Evolutionary conservation across 2,329 filamentous ascomycete species (phyloP).

Genomic region (Ophiostoma quercus): DNA sequence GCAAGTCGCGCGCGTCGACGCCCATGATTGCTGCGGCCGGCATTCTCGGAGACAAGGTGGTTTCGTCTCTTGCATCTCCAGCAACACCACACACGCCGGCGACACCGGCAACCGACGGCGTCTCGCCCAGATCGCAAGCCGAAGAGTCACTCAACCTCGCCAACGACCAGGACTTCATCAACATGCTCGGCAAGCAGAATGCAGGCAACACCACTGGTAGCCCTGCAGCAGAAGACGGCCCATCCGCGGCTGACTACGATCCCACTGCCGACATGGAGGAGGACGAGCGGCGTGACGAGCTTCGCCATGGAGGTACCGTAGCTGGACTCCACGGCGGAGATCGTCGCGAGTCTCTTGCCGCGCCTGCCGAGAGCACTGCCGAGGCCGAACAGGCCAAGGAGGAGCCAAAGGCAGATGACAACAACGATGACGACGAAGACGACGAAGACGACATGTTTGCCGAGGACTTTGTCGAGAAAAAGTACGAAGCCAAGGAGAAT

Average conservation of each 20-base stretch:
- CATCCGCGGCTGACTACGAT: constrained; percentile 90
- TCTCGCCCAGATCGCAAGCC: constrained; percentile 38
- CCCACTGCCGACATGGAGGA: constrained; percentile 84
- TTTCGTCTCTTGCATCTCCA: constrained; percentile 32
- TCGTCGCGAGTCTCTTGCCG: constrained; percentile 29
- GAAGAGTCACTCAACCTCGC: constrained; percentile 55
- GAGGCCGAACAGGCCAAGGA: constrained; percentile 22
- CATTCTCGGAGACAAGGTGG: constrained; percentile 16
- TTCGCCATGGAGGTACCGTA: constrained; percentile 53
- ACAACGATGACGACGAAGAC: constrained; percentile 19
- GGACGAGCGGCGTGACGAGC: constrained; percentile 66
- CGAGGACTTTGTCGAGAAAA: constrained; percentile 66
- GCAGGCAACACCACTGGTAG: neutral
- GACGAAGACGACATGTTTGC: constrained; percentile 87
- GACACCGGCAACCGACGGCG: constrained; percentile 27
- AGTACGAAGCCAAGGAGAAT: constrained; percentile 47
- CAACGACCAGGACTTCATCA: constrained; percentile 63
- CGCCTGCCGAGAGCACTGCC: constrained; percentile 25
- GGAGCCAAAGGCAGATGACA: neutral
- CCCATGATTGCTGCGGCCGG: constrained; percentile 52
- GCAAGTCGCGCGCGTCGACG: constrained; percentile 70
- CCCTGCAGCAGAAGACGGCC: constrained; percentile 57
- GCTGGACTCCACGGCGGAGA: constrained; percentile 42
- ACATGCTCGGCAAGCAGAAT: constrained; percentile 47
- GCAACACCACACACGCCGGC: constrained; percentile 35